Percentiles rank a stretch among this genome's conserved stretches.
Evolutionary conservation across 345 rosid species (phyloP).

Genomic region (Citrus unshiu): DNA sequence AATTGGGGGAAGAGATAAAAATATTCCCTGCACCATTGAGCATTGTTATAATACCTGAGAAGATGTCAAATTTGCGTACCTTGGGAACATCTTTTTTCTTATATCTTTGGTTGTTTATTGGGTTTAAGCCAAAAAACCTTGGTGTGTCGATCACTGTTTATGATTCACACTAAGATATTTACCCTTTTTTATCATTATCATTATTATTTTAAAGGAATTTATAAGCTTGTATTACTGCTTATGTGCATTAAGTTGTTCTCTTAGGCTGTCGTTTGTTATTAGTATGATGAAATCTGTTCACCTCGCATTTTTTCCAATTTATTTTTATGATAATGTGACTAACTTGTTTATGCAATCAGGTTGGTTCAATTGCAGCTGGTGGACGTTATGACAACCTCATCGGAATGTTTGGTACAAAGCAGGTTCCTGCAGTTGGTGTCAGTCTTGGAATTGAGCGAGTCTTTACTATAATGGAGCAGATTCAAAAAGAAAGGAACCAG

Average conservation of each 20-base stretch:
- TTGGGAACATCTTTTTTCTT: neutral
- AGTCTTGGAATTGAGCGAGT: slow-evolving; percentile 95
- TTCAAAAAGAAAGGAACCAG: slow-evolving; percentile 59
- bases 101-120: neutral
- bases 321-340: neutral
- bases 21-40: neutral
- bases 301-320: neutral
- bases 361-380: slow-evolving; percentile 94
- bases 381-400: slow-evolving; percentile 92
- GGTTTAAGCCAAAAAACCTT: no score
- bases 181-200: neutral
- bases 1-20: neutral
- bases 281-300: neutral
- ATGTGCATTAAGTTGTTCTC: neutral
- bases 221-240: neutral
- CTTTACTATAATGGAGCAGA: slow-evolving; percentile 80
- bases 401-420: slow-evolving; percentile 82
- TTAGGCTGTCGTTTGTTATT: neutral
- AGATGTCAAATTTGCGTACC: neutral
- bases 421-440: slow-evolving; percentile 91
- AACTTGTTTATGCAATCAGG: slow-evolving; percentile 40
- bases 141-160: no score
- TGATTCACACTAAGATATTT: neutral
- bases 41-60: neutral
- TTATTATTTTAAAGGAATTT: neutral